Evolutionary conservation across 1,284 basidiomycete genomes (phyloP), one percentile per base, ranked within the genome.

Genomic region (Vanrija humicola): DNA sequence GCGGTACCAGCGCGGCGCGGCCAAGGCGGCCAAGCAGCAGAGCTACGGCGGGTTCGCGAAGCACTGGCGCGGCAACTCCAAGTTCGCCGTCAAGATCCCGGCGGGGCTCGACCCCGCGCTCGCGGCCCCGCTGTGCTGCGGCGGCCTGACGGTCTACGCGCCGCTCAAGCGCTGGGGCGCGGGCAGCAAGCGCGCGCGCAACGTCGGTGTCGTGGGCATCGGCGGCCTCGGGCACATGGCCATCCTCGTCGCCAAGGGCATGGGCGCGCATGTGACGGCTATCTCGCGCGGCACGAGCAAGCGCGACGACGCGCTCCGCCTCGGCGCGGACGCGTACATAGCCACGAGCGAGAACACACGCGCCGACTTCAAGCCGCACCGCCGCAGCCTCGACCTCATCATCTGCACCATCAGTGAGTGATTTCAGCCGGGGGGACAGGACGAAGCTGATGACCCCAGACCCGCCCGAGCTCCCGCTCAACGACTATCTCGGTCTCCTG

Each of bases 21-120:
- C 52, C 26, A 60, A 66, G 42, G 40, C 61, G 58, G 49, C 42
- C 10, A 19, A 25, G 34, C 12, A 12, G 12, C 34, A 0, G 67
- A 69, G n/a, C 1, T 69, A 70, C 53, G 78, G 79, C 75, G 28
- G 79, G 74, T 15, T 76, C 73, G 58, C 77, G 38, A 77, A 78
- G 56, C 71, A 74, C 64, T 73, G 68, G 68, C 58, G 65, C 34
- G 67, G 67, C 43, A 62, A 65, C 6, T 45, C 66, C 19, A 82
- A 80, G 56, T 87, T 85, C 64, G 84, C 84, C 45, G 83, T 87
- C 72, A 79, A 79, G 15, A 81, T 88, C 50, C 86, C 86, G 0
- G 78, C 83, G 1, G 79, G 68, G 2, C 69, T 87, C 43, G 77
- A 81, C 50, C 78, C 81, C 1, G 81, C 82, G 42, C 66, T 80